A percentile compares a stretch with the other conserved stretches of the same genome.
These are phyloP conservation scores for Penstemon newberryi DNA, from an alignment of 257 asterid species.

Conservation along the genomic window DNA sequence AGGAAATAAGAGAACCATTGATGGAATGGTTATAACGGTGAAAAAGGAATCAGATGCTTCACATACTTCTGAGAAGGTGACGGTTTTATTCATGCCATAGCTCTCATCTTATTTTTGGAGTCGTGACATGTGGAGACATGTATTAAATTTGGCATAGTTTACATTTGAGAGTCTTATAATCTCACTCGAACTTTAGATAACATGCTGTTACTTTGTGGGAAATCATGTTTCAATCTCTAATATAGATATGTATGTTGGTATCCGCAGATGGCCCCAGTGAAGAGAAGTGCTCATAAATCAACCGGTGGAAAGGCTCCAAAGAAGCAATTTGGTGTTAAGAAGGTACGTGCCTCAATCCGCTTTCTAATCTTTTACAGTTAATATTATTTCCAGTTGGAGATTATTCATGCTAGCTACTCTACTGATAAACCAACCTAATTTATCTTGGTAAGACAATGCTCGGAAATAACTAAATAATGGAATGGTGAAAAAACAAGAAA, in stretches of 20 bases:
- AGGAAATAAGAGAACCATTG: conserved; percentile 28
- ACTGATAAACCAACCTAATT: neutral
- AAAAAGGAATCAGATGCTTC: conserved; percentile 43
- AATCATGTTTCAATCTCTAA: neutral
- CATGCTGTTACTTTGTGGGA: neutral
- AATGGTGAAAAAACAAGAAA: neutral
- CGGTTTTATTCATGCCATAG: conserved; percentile 5
- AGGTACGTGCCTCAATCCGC: conserved; percentile 6
- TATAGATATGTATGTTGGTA: conserved; percentile 7
- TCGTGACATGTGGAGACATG: too few species aligned
- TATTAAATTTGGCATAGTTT: too few species aligned
- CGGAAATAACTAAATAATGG: neutral
- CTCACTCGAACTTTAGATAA: too few species aligned
- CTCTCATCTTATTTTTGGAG: neutral
- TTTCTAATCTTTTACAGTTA: neutral
- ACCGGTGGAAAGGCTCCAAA: conserved; percentile 50
- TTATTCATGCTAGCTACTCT: neutral
- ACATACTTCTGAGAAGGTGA: conserved; percentile 48
- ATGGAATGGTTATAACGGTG: conserved; percentile 25
- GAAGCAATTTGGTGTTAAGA: conserved; percentile 30
- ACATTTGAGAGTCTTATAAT: too few species aligned
- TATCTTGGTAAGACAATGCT: neutral
- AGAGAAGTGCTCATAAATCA: conserved; percentile 45
- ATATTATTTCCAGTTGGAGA: neutral
- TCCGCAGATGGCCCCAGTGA: conserved; percentile 33